Percentiles rank a stretch among this genome's conserved stretches.
phyloP scores from a whole-genome alignment of 148 eudicot species.

The Silene latifolia region DNA sequence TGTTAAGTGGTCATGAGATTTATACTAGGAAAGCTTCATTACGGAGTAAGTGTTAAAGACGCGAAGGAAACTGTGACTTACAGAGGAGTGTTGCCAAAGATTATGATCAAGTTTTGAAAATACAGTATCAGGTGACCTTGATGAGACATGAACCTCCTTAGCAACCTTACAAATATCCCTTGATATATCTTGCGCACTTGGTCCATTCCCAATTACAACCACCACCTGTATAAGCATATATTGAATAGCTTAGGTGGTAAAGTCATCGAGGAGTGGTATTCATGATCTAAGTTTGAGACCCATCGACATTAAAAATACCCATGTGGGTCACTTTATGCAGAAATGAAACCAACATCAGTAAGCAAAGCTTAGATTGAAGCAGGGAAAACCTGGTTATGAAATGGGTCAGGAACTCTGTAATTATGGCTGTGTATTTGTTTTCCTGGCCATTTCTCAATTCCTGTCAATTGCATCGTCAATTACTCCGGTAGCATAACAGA shows the following conservation, averaged over 20 bases:
- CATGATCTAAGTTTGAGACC: too few species aligned
- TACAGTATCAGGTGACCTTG: conserved; percentile 37
- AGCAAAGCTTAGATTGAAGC: too few species aligned
- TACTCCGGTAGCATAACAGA: too few species aligned
- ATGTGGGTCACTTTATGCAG: too few species aligned
- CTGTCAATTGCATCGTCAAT: conserved; percentile 22
- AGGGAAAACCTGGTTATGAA: conserved; percentile 41
- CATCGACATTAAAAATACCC: too few species aligned
- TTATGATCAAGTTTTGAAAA: conserved; percentile 39
- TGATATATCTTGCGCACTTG: conserved; percentile 52
- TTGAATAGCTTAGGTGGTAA: neutral
- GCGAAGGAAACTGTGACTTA: neutral
- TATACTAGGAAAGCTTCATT: neutral
- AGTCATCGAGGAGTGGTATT: neutral
- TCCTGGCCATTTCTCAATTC: conserved; percentile 57
- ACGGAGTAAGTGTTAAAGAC: neutral
- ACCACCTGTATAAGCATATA: conserved; percentile 34
- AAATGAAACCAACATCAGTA: too few species aligned
- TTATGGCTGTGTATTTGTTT: conserved; percentile 73
- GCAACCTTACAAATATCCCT: conserved; percentile 45
- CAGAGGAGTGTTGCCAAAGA: conserved; percentile 48
- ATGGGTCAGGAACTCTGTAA: conserved; percentile 58
- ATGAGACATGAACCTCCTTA: conserved; percentile 67
- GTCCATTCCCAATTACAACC: conserved; percentile 51
- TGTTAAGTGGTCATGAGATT: neutral